phyloP scores from a whole-genome alignment of 371 early-diverging fungal genomes.

The Mortierella sp. region DNA sequence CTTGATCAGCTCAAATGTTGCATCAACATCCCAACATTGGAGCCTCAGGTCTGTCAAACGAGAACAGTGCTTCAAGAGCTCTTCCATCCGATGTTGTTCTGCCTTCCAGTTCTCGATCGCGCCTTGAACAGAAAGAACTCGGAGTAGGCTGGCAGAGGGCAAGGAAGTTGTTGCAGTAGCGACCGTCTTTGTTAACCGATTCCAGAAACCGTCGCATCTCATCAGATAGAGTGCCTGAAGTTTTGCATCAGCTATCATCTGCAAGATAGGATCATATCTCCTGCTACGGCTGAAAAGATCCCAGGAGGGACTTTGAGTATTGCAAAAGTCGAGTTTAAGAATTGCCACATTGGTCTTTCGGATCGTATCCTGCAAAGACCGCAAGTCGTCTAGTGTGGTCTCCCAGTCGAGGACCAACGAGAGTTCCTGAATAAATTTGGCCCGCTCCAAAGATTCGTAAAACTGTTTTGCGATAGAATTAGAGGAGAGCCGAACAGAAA shows the following conservation, averaged over 20 bases:
- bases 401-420: constrained; percentile 31
- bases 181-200: constrained; percentile 17
- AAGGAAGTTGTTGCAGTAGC: not conserved
- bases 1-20: constrained; percentile 23
- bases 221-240: constrained; percentile 19
- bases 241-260: constrained; percentile 32
- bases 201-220: constrained; percentile 42
- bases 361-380: constrained; percentile 28
- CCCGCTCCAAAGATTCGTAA: constrained; percentile 28
- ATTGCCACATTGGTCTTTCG: constrained; percentile 24
- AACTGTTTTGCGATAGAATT: constrained; percentile 26
- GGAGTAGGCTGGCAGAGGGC: constrained; percentile 12
- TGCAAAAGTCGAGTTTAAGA: constrained; percentile 25
- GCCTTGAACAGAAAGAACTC: constrained; percentile 23
- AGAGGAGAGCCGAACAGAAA: constrained; percentile 18
- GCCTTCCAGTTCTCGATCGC: constrained; percentile 32
- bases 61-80: constrained; percentile 21
- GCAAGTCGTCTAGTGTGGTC: constrained; percentile 27
- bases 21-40: constrained; percentile 24
- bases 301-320: constrained; percentile 22
- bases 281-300: constrained; percentile 29
- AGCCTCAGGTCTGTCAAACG: constrained; percentile 22
- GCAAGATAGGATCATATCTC: constrained; percentile 39
- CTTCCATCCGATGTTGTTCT: constrained; percentile 23
- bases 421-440: constrained; percentile 36